Base-by-base conservation (phyloP, 805 yeast species). In the Huiozyma sinensis region DNA sequence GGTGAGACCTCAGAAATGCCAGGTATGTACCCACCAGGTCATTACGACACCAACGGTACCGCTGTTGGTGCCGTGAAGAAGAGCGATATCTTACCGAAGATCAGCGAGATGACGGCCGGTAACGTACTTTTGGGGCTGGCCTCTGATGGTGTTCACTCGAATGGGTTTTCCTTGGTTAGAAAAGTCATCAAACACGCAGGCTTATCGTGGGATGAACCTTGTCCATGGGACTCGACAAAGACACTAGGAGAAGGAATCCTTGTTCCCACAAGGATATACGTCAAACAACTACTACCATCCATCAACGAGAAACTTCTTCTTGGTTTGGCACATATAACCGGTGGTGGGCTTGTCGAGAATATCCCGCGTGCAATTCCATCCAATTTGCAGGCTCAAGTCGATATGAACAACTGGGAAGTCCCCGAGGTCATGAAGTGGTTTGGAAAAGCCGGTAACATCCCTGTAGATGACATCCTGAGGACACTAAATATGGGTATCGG, bases 1-100 rank as follows among this genome's bases (percentile, higher is more conserved):
- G 99, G 99, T 52, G 99, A 92, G 68, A 92, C 99, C 34, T 83
- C 95, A 44, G 99, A 92, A 72, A 92, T 92, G 99, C 99, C 99
- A 28, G 98, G 98, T 52, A 86, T 92, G 84, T 92, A 92, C 59
- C 84, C 81, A 47, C 87, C 80, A 45, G 95, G 94, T 32, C 97
- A 92, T 67, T 92, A 92, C 61, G 99, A 92, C 66, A 89, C 96
- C 48, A 92, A 90, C 60, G 99, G 99, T 66, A 94, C 98, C 33
- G 94, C 97, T 43, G 89, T 92, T 38, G 99, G 99, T 58, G 98
- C 98, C 10, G 97, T 92, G 5, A 69, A 76, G 52, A 86, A 83
- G 57, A 66, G 69, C 45, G 73, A 76, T 48, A 76, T 92, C 40
- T 70, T 92, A 52, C 99, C 99, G 41, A 75, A 74, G 51, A 60